Evolutionary conservation across 768 basidiomycete genomes (phyloP).

Genomic region (Hericium alpestre): DNA sequence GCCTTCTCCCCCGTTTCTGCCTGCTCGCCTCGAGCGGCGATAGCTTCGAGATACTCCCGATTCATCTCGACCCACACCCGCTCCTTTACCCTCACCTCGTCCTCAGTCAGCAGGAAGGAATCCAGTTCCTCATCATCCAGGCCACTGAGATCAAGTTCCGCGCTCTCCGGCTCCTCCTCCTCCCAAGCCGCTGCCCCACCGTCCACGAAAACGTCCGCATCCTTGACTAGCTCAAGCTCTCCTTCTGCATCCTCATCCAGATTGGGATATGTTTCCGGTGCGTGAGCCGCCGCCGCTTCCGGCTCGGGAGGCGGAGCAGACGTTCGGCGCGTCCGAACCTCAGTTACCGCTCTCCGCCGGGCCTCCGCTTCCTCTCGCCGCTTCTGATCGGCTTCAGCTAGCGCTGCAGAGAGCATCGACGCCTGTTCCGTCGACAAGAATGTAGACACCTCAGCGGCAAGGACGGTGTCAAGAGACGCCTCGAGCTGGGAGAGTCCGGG

Average conservation of each 20-base stretch:
- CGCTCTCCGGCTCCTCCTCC: not conserved
- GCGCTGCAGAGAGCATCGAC: conserved; percentile 43
- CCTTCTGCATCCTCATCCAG: not conserved
- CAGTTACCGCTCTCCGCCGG: not conserved
- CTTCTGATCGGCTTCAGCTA: conserved; percentile 58
- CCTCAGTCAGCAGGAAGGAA: conserved; percentile 62
- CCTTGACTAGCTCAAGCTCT: not conserved
- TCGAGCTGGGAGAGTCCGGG: conserved; percentile 30
- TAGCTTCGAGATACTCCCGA: conserved; percentile 77
- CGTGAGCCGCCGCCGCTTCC: not conserved
- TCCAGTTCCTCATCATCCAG: conserved; percentile 91
- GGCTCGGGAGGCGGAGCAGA: not conserved
- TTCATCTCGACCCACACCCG: conserved; percentile 93
- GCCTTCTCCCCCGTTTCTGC: conserved; percentile 37
- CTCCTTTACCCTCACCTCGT: conserved; percentile 79
- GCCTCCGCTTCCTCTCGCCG: conserved; percentile 26
- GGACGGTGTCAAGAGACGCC: conserved; percentile 46
- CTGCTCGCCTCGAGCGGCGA: conserved; percentile 71
- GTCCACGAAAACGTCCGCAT: not conserved
- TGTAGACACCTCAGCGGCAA: conserved; percentile 60
- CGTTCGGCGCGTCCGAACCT: too few species aligned
- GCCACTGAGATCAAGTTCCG: conserved; percentile 41
- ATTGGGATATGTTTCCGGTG: not conserved
- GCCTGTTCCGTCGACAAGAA: conserved; percentile 57
- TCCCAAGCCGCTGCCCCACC: not conserved